Conservation (phyloP, 306 rosid species). For the Pyrus pyrifolia region DNA sequence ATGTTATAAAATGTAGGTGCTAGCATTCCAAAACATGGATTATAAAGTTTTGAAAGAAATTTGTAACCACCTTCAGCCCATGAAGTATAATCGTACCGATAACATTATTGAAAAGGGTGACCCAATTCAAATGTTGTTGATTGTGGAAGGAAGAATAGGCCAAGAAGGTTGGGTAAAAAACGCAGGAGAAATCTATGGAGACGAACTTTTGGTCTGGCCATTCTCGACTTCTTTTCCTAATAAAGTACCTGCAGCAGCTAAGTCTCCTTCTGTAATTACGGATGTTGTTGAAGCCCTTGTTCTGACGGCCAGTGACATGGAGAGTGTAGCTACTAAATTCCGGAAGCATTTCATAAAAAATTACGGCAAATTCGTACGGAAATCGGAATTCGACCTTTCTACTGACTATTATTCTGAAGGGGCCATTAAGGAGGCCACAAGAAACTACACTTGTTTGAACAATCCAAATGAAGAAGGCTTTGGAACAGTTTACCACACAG, state of each 20-base stretch:
- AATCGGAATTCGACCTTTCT: no score
- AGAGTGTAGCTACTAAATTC: neutral
- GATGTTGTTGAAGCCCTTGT: neutral
- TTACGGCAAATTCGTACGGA: no score
- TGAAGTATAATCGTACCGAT: no score
- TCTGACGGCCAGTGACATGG: neutral
- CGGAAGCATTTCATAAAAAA: neutral
- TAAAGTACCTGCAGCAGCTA: neutral
- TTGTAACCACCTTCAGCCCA: no score
- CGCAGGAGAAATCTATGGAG: neutral
- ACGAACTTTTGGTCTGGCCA: neutral
- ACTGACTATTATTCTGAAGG: no score
- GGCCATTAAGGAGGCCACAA: neutral
- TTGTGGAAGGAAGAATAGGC: neutral
- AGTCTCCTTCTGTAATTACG: neutral
- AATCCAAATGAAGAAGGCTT: neutral
- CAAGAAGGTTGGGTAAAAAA: no score
- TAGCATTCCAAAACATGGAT: no score
- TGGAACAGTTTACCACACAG: neutral
- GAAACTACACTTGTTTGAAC: neutral
- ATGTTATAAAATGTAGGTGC: no score
- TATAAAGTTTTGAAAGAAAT: no score
- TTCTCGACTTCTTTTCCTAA: neutral
- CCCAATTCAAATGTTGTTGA: neutral
- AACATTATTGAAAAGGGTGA: no score